Evolutionary conservation across 495 filamentous ascomycete genomes (phyloP), one percentile per base, ranked within the genome.

Genomic region (Ramalina intermedia): DNA sequence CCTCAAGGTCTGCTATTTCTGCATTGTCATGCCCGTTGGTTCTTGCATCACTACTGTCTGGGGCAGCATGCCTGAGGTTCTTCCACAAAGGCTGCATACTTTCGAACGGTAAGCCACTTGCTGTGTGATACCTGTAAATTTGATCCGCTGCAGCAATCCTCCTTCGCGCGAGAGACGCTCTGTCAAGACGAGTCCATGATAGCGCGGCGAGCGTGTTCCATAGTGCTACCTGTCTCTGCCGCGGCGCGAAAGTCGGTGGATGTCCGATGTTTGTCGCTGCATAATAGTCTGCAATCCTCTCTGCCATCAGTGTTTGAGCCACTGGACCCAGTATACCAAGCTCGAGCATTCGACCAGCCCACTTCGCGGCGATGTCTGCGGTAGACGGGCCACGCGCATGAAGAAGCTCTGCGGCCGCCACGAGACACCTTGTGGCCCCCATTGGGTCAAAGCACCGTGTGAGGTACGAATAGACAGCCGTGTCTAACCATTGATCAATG

Each of bases 391-490:
- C 87, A 3, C 89, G 74, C 9, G 85, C 67, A 29, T 80, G 77
- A 0, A 96, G 72, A 4, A 98, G 78, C 56, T 96, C 93, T 16
- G 90, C 68, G 1, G 81, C 80, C 6, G 95, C 58, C 2, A 80
- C 65, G 6, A 94, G 72, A 58, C 79, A 86, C 23, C 93, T 85
- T 2, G 89, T 69, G 1, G 86, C 82, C 37, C 79, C 80, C 55
- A 84, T 85, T 2, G 81, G 71, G 16, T 82, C 75, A 6, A 72
- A 76, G 56, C 85, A 94, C 37, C 91, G 78, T 17, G 84, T 87
- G 41, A 90, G 76, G 58, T 96, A 98, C 5, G 86, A 94, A 65
- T 96, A 96, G 41, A 76, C 81, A 1, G 91, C 84, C 8, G 81
- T 80, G 49, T 96, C 91, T 24, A 98, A 73, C 71, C 84, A 81